phyloP scores from a whole-genome alignment of 306 rosid genomes.

The Rosa rugosa region DNA sequence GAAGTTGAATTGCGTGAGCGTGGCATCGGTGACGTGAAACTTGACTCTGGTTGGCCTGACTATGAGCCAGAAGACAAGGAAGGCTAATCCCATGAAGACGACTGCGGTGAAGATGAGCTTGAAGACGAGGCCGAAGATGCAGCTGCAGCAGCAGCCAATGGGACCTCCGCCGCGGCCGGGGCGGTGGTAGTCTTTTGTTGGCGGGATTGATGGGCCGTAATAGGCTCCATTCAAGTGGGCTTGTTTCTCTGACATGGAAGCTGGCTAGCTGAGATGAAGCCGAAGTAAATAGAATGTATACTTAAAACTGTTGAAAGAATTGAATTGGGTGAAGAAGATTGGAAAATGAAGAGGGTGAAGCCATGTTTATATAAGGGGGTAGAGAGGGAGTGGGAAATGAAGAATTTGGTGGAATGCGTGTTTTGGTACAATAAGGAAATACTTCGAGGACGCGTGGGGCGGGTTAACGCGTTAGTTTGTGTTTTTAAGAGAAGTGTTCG shows the following conservation, averaged over 20 bases:
- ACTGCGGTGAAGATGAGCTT: constrained; percentile 31
- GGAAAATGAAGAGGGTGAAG: not conserved
- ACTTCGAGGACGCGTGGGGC: too few species aligned
- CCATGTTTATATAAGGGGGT: constrained; percentile 3
- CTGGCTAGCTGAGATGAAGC: too few species aligned
- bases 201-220: constrained; percentile 80
- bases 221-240: constrained; percentile 70
- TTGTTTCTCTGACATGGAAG: constrained; percentile 37
- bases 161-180: constrained; percentile 35
- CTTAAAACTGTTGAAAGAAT: not conserved
- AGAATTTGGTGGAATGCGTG: not conserved
- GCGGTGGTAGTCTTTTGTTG: constrained; percentile 31
- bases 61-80: constrained; percentile 45
- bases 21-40: constrained; percentile 48
- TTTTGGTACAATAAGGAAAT: not conserved
- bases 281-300: not conserved
- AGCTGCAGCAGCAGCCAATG: constrained; percentile 35
- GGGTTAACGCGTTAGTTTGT: not conserved
- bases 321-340: not conserved
- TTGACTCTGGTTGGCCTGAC: constrained; percentile 52
- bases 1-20: constrained; percentile 54
- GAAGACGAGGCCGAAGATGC: constrained; percentile 42
- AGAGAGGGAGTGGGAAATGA: not conserved
- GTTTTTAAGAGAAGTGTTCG: too few species aligned
- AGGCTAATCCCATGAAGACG: constrained; percentile 24